A percentile compares a stretch with the other conserved stretches of the same genome.
Conservation (phyloP, 345 rosid species). For the Citrus unshiu region DNA sequence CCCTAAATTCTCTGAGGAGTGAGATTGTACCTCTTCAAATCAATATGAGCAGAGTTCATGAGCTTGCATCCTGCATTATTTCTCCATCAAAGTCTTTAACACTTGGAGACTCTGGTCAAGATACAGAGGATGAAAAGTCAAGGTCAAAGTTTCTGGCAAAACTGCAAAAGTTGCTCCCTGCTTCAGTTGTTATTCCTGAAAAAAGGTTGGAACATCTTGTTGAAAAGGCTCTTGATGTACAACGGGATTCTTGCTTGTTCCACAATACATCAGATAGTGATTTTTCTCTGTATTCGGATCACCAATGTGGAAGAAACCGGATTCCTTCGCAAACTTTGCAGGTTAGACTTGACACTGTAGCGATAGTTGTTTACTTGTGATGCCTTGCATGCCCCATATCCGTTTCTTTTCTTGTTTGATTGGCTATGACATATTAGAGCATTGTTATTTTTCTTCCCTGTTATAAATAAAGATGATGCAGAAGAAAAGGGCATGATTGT, state of each 20-base stretch:
- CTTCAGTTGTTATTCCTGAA: conserved; percentile 60
- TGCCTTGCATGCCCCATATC: background rate
- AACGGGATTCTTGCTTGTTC: conserved; percentile 55
- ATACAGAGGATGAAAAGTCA: conserved; percentile 29
- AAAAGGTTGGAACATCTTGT: conserved; percentile 67
- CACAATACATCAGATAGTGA: conserved; percentile 59
- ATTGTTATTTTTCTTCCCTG: background rate
- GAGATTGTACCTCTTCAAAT: conserved; percentile 62
- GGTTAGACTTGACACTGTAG: conserved; percentile 37
- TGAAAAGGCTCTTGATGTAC: conserved; percentile 59
- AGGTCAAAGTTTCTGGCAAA: conserved; percentile 50
- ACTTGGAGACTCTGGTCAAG: conserved; percentile 24
- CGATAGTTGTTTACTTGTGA: conserved; percentile 5
- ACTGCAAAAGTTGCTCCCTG: conserved; percentile 60
- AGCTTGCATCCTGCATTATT: conserved; percentile 53
- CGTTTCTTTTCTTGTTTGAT: conserved; percentile 8
- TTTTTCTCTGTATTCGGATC: conserved; percentile 62
- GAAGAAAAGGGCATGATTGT: background rate
- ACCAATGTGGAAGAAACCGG: conserved; percentile 57
- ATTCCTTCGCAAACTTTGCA: conserved; percentile 68
- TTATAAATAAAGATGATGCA: background rate
- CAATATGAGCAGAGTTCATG: conserved; percentile 43
- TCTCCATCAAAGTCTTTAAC: conserved; percentile 26
- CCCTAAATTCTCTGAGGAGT: conserved; percentile 51
- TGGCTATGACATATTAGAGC: background rate